These are phyloP conservation scores for Acidiella bohemica DNA, from an alignment of 495 filamentous ascomycete genomes.

Conservation along the genomic window DNA sequence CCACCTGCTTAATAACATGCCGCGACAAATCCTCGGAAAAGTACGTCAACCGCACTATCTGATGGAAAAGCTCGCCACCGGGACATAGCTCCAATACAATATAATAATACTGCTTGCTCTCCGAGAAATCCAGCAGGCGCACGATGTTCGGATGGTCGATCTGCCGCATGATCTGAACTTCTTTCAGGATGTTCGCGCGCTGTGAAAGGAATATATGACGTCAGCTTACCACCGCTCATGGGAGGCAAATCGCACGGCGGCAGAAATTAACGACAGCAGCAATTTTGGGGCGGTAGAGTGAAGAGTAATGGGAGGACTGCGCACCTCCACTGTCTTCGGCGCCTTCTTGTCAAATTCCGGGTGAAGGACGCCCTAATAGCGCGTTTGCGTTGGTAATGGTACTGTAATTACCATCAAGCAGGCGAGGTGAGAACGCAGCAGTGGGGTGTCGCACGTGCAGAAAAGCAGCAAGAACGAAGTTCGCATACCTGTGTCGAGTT, in stretches of 20 bases:
- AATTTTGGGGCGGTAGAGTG: slow-evolving; percentile 1
- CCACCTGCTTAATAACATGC: slow-evolving; percentile 89
- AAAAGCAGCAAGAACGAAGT: neutral
- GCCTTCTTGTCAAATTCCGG: slow-evolving; percentile 81
- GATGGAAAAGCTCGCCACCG: slow-evolving; percentile 93
- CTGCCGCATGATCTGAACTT: slow-evolving; percentile 96
- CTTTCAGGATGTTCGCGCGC: slow-evolving; percentile 94
- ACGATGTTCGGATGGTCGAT: slow-evolving; percentile 92
- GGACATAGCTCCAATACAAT: slow-evolving; percentile 91
- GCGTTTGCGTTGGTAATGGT: slow-evolving; percentile 28
- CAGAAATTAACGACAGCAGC: slow-evolving; percentile 7
- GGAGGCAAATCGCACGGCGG: too few relatives aligned
- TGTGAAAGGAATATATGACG: slow-evolving; percentile 37
- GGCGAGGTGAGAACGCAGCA: neutral
- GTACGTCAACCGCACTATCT: slow-evolving; percentile 95
- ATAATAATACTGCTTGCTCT: slow-evolving; percentile 91
- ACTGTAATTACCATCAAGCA: neutral
- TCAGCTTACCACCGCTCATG: slow-evolving; percentile 21
- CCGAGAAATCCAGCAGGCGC: slow-evolving; percentile 82
- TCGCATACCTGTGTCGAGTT: slow-evolving; percentile 86
- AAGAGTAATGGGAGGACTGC: slow-evolving; percentile 30
- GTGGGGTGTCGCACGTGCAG: neutral
- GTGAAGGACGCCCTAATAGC: slow-evolving; percentile 72
- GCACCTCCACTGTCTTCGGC: slow-evolving; percentile 94
- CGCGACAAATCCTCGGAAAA: slow-evolving; percentile 92